A percentile compares a stretch with the other conserved stretches of the same genome.
These are phyloP conservation scores for Podospora conica DNA, from an alignment of 495 filamentous ascomycete species.

Conservation along the genomic window DNA sequence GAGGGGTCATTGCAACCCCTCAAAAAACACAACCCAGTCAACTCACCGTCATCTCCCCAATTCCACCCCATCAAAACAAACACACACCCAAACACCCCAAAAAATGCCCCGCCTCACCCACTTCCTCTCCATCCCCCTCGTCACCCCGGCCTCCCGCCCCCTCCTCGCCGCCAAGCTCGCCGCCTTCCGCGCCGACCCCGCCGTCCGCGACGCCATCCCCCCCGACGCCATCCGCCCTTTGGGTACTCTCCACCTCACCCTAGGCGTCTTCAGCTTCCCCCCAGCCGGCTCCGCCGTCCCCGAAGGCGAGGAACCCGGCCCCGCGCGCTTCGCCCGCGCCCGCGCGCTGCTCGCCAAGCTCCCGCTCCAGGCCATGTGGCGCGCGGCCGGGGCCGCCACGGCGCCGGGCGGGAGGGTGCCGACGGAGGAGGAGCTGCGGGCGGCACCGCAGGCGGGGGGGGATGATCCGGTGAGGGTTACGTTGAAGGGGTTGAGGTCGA, in stretches of 20 bases:
- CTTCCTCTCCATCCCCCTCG: constrained; percentile 80
- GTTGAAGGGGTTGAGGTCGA: constrained; percentile 41
- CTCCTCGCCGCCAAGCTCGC: constrained; percentile 57
- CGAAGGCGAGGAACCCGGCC: background rate
- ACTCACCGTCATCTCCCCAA: background rate
- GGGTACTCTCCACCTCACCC: constrained; percentile 76
- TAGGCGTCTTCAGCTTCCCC: constrained; percentile 79
- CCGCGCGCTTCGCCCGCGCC: constrained; percentile 47
- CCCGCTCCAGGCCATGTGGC: constrained; percentile 46
- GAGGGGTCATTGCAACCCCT: background rate
- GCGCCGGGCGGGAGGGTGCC: background rate
- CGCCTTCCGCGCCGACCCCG: constrained; percentile 50
- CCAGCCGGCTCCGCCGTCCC: constrained; percentile 25
- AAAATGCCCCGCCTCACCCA: constrained; percentile 56
- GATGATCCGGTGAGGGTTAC: constrained; percentile 31
- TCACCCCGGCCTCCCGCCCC: constrained; percentile 53
- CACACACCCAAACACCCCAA: constrained; percentile 2
- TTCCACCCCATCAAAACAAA: background rate
- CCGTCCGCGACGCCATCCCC: constrained; percentile 37
- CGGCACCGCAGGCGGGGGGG: background rate
- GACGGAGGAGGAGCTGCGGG: constrained; percentile 2
- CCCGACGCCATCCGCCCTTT: constrained; percentile 65
- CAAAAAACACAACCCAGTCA: background rate
- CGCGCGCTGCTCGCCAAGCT: constrained; percentile 48
- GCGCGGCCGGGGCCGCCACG: constrained; percentile 10